Percentiles rank a stretch among this genome's conserved stretches.
Conservation (phyloP, 1,284 basidiomycete genomes). For the Trametes polyzona region DNA sequence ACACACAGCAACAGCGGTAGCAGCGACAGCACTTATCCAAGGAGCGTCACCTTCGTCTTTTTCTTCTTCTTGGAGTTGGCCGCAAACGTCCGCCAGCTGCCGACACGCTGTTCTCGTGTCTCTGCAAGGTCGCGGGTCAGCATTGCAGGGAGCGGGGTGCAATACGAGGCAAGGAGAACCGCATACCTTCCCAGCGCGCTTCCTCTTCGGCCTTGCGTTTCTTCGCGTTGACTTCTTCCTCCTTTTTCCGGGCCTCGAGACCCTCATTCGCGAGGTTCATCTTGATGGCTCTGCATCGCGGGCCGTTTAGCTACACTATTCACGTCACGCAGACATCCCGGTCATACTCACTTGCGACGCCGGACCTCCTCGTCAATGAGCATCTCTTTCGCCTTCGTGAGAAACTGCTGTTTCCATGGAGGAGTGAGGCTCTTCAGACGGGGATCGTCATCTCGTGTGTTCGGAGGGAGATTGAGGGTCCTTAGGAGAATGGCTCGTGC, state of each 20-base stretch:
- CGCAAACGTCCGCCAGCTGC: constrained; percentile 75
- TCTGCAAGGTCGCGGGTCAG: constrained; percentile 46
- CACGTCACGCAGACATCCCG: too few species aligned
- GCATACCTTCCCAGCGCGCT: constrained; percentile 82
- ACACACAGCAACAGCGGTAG: constrained; percentile 2
- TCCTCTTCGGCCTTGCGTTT: constrained; percentile 86
- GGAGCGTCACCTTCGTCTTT: constrained; percentile 68
- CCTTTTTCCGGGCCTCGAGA: constrained; percentile 81
- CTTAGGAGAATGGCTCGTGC: constrained; percentile 69
- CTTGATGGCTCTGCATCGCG: constrained; percentile 79
- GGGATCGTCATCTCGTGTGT: constrained; percentile 58
- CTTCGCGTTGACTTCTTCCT: constrained; percentile 71
- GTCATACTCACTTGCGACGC: constrained; percentile 65
- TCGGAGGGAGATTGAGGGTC: constrained; percentile 57
- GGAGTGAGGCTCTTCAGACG: constrained; percentile 59
- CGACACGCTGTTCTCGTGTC: constrained; percentile 78
- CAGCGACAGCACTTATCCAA: constrained; percentile 54
- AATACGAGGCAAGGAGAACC: constrained; percentile 18
- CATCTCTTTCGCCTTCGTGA: constrained; percentile 73
- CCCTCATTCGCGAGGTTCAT: constrained; percentile 88
- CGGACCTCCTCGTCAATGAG: constrained; percentile 83
- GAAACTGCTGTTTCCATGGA: constrained; percentile 64
- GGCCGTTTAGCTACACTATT: too few species aligned
- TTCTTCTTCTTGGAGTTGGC: constrained; percentile 64
- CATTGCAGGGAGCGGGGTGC: too few species aligned